Base-by-base conservation (phyloP, 164 flowering plant genomes). In the Vitis labrusca region DNA sequence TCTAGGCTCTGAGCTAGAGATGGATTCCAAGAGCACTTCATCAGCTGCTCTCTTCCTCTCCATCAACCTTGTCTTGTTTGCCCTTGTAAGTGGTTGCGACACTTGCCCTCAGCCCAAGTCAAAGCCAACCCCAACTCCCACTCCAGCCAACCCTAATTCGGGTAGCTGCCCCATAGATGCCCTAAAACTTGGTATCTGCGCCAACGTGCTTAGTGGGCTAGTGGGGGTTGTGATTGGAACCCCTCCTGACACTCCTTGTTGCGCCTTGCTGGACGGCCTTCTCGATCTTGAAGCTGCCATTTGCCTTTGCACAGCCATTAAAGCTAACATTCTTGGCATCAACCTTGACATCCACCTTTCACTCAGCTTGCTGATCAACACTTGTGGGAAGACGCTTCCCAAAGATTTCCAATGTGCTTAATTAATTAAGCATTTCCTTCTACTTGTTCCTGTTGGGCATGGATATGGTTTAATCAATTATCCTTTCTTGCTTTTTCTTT, bases 231-330 rank as follows among this genome's bases (percentile, higher is more conserved):
- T 67, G 1, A 63, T 72, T 52, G 79, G 79, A 23, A 57, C 59
- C 30, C 79, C 79, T 3, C 70, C 79, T 0, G 61, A 49, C 10
- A 15, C 58, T 10, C 76, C 61, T 10, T 76, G 76, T 50, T 76
- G 79, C 51, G 10, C 61, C 9, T 27, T 72, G 13, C 59, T 76
- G 1, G 62, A 58, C 8, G 79, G 79, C 32, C 76, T 76, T 10
- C 64, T 65, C 15, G 79, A 76, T 32, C 72, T 76, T 15, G 79
- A 72, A 65, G 79, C 70, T 6, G 76, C 73, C 1, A 59, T 71
- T 10, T 74, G 78, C 55, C 75, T 74, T 29, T 78, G 78, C 71
- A 74, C 75, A 19, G 78, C 75, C 55, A 48, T 73, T 44, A 73
- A 66, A 52, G 74, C 77, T 50, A 69, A 77, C 64, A 30, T 76